A percentile compares a stretch with the other conserved stretches of the same genome.
These are phyloP conservation scores for Backusella circina DNA, from an alignment of 192 early-diverging fungal genomes.

Conservation along the genomic window DNA sequence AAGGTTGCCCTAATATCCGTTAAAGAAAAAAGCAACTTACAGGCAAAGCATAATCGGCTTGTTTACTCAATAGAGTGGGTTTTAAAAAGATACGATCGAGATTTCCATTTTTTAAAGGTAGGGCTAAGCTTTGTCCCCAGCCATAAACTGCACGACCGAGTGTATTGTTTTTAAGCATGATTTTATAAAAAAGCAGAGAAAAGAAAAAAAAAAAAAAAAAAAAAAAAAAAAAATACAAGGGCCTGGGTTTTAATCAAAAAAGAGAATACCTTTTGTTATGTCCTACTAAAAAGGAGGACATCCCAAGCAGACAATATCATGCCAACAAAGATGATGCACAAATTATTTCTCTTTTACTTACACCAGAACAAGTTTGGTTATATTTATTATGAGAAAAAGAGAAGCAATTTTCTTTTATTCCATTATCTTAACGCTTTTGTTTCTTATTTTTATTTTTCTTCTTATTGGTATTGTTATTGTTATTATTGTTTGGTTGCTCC, in stretches of 20 bases:
- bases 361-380: too few species aligned
- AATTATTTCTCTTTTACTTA: too few species aligned
- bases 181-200: background rate
- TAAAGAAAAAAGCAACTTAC: background rate
- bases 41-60: constrained; percentile 17
- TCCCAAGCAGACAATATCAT: too few species aligned
- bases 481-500: background rate
- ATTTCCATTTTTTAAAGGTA: constrained; percentile 13
- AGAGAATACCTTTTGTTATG: too few species aligned
- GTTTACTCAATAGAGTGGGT: constrained; percentile 2
- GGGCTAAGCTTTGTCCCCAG: constrained; percentile 19
- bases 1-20: background rate
- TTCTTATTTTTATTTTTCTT: background rate
- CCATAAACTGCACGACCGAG: constrained; percentile 8
- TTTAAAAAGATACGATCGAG: background rate
- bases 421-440: background rate
- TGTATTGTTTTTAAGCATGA: background rate
- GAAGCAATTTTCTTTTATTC: background rate
- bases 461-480: background rate
- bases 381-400: too few species aligned
- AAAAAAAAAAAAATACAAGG: background rate
- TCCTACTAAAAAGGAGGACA: too few species aligned
- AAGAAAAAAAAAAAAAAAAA: background rate
- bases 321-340: too few species aligned
- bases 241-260: background rate